Evolutionary conservation across 192 early-diverging fungal genomes (phyloP).

Genomic region (Coemansia reversa): DNA sequence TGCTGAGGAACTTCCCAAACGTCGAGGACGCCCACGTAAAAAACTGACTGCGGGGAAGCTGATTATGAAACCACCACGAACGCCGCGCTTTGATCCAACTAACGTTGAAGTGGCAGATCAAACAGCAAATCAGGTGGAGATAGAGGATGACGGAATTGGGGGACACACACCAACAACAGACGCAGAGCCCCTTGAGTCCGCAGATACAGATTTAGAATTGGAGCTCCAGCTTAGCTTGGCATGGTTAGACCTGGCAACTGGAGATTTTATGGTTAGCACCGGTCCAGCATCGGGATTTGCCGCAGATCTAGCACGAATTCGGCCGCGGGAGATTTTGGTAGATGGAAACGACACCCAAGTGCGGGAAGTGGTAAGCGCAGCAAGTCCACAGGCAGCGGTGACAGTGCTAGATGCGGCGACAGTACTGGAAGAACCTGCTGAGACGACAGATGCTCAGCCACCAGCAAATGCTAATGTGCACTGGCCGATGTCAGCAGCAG

Average conservation of each 20-base stretch:
- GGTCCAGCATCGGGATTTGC: slow-evolving; percentile 53
- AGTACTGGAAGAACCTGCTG: not conserved
- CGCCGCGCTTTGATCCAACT: no score
- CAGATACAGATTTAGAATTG: not conserved
- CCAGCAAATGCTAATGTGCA: slow-evolving; percentile 4
- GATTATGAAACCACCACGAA: slow-evolving; percentile 11
- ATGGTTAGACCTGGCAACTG: slow-evolving; percentile 90
- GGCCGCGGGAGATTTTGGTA: slow-evolving; percentile 79
- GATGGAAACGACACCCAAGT: slow-evolving; percentile 23
- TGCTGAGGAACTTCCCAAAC: not conserved
- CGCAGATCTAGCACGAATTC: slow-evolving; percentile 77
- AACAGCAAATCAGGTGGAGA: no score
- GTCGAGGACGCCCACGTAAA: slow-evolving; percentile 10
- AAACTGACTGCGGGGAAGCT: not conserved
- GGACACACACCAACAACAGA: slow-evolving; percentile 11
- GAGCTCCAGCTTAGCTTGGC: slow-evolving; percentile 63
- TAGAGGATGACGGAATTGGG: no score
- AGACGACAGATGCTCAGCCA: not conserved
- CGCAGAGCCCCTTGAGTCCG: not conserved
- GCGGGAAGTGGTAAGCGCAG: slow-evolving; percentile 1
- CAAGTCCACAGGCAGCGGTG: slow-evolving; percentile 17
- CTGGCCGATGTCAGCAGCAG: slow-evolving; percentile 23
- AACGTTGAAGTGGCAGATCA: no score
- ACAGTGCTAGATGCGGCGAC: slow-evolving; percentile 9
- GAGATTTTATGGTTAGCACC: slow-evolving; percentile 76